Evolutionary conservation across 2,329 filamentous ascomycete species (phyloP).

Genomic region (Thielaviopsis euricoi): DNA sequence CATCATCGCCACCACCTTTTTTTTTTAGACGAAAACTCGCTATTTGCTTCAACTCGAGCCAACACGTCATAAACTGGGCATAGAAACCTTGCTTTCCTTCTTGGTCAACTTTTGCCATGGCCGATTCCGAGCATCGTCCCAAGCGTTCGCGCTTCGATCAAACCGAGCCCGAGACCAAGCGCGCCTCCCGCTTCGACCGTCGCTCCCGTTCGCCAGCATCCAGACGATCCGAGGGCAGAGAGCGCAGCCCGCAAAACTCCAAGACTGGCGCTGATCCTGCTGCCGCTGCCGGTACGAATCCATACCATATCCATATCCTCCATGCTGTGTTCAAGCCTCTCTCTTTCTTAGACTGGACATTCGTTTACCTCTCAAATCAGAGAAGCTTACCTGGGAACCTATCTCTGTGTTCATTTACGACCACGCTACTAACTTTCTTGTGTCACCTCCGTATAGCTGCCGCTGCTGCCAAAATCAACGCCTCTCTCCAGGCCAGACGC

Average conservation of each 20-base stretch:
- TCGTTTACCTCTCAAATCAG: neutral
- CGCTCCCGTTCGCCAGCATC: slow-evolving; percentile 70
- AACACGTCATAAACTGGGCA: neutral
- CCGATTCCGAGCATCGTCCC: slow-evolving; percentile 56
- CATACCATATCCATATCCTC: neutral
- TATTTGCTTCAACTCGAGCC: neutral
- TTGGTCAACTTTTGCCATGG: slow-evolving; percentile 29
- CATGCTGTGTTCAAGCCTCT: neutral
- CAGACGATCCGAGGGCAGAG: slow-evolving; percentile 51
- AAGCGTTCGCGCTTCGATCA: slow-evolving; percentile 94
- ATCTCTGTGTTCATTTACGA: neutral
- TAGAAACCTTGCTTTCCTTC: neutral
- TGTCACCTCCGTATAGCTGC: slow-evolving; percentile 40
- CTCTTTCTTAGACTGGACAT: neutral
- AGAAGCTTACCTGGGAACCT: neutral
- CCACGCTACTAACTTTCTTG: slow-evolving; percentile 14
- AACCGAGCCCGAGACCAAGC: slow-evolving; percentile 64
- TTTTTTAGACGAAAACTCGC: neutral
- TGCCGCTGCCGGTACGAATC: slow-evolving; percentile 53
- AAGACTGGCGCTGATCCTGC: slow-evolving; percentile 42
- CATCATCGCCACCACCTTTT: neutral
- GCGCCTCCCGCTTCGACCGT: slow-evolving; percentile 71
- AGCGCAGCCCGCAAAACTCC: slow-evolving; percentile 49
- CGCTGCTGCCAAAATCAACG: slow-evolving; percentile 76
- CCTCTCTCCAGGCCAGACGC: slow-evolving; percentile 69